Evolutionary conservation across 139 green algal genomes (phyloP), one percentile per base, ranked within the genome.

Genomic region (Limnomonas spitsbergensis): DNA sequence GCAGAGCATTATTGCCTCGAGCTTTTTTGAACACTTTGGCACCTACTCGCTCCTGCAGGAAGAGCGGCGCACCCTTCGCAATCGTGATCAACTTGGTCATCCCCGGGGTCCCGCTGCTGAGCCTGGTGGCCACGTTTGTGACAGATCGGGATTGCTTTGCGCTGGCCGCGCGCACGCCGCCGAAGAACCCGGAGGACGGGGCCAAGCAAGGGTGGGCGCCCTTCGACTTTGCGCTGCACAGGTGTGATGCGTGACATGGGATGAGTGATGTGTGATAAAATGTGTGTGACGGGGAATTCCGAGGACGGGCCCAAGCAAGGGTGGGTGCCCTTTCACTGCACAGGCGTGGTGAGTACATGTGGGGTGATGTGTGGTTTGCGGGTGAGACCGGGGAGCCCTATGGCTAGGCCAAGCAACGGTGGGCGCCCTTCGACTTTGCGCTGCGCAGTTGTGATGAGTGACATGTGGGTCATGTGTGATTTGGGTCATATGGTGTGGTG

Each of bases 41-140:
- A n/a, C n/a, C n/a, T n/a, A n/a, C n/a, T 61, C 47, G 20, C 20
- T 14, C 47, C 20, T n/a, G n/a, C 36, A 74, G 72, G 7, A 66
- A 38, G 9, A 78, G 39, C 31, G 56, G 56, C 29, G 56, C 56
- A 0, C 85, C 83, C 38, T 92, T 89, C 71, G 81, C 71, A 34
- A 78, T 92, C 84, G 81, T 92, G 70, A 73, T 92, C 29, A 84
- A 89, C 80, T 78, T 92, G 47, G 87, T 89, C 83, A 90, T 92
- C 76, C 88, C 88, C 9, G 87, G 83, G 47, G 84, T 69, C 9
- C 85, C 83, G 9, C 75, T 90, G 78, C 82, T 92, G 52, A 79
- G 78, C 69, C 75, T 92, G 29, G 85, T 92, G 40, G 83, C 83
- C 53, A 78, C 84, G 9, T 91, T 91, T 76, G 84, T 88, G 38